phyloP scores from a whole-genome alignment of 441 rosid species.

The Corymbia citriodora region DNA sequence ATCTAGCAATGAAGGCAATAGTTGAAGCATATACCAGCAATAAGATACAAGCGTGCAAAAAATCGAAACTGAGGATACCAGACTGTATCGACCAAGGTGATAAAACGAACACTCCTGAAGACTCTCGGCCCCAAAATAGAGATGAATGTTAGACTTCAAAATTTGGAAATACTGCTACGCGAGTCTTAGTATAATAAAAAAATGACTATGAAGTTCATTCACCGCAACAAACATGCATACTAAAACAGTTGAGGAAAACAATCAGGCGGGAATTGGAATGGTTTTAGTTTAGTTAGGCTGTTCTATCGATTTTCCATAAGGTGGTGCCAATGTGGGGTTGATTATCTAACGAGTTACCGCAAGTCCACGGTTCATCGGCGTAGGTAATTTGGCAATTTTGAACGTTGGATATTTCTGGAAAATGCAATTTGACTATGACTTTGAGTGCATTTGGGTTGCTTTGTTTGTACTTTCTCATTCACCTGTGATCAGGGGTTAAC shows the following conservation, averaged over 20 bases:
- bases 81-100: rapidly evolving
- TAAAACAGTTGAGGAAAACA: neutral
- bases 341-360: neutral
- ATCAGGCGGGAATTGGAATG: neutral
- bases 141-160: neutral
- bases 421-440: neutral
- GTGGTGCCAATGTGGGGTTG: no score
- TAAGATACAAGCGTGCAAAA: neutral
- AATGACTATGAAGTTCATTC: no score
- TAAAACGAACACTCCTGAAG: neutral
- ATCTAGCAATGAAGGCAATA: neutral
- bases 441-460: neutral
- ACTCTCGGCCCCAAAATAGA: neutral
- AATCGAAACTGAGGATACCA: neutral
- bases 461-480: neutral
- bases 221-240: no score
- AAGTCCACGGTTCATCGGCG: neutral
- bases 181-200: no score
- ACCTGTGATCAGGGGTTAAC: neutral
- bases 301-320: no score
- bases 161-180: no score
- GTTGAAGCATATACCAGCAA: neutral
- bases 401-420: neutral
- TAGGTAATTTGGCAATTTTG: no score
- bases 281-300: neutral